phyloP scores from a whole-genome alignment of 192 early-diverging fungal genomes.

The Nowakowskiella sp. region DNA sequence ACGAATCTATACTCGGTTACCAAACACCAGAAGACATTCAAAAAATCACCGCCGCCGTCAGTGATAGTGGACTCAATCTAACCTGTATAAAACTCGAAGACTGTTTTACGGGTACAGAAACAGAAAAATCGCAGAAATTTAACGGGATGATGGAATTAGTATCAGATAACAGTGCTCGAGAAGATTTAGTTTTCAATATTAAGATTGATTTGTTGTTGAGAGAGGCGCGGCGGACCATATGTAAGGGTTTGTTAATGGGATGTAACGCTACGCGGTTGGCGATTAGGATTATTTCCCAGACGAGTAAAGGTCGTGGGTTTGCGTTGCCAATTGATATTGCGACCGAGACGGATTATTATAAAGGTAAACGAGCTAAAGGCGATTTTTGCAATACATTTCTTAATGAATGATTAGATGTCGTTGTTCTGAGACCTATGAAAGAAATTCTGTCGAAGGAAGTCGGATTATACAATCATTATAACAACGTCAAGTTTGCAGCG shows the following conservation, averaged over 20 bases:
- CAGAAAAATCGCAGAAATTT: too few relatives aligned
- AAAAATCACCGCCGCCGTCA: too few relatives aligned
- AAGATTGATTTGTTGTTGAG: background rate
- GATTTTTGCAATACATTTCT: background rate
- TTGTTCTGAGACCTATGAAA: conserved; percentile 67
- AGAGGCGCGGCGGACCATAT: too few relatives aligned
- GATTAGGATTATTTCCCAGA: conserved; percentile 63
- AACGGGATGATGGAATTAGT: too few relatives aligned
- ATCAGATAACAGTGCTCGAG: too few relatives aligned
- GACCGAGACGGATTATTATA: conserved; percentile 44
- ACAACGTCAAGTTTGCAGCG: conserved; percentile 24
- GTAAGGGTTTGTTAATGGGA: conserved; percentile 59
- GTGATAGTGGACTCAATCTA: too few relatives aligned
- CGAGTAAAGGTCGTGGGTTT: conserved; percentile 81
- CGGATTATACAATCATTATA: conserved; percentile 55
- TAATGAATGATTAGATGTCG: conserved; percentile 28
- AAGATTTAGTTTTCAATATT: conserved; percentile 25
- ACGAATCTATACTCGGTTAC: too few relatives aligned
- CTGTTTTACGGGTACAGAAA: too few relatives aligned
- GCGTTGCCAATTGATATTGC: conserved; percentile 69
- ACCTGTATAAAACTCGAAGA: too few relatives aligned
- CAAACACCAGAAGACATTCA: too few relatives aligned
- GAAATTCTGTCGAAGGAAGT: conserved; percentile 75
- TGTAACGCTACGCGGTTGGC: conserved; percentile 76
- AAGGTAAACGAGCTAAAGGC: conserved; percentile 16